These are phyloP conservation scores for Aspergillus haitiensis DNA, from an alignment of 495 filamentous ascomycete genomes.

Conservation along the genomic window DNA sequence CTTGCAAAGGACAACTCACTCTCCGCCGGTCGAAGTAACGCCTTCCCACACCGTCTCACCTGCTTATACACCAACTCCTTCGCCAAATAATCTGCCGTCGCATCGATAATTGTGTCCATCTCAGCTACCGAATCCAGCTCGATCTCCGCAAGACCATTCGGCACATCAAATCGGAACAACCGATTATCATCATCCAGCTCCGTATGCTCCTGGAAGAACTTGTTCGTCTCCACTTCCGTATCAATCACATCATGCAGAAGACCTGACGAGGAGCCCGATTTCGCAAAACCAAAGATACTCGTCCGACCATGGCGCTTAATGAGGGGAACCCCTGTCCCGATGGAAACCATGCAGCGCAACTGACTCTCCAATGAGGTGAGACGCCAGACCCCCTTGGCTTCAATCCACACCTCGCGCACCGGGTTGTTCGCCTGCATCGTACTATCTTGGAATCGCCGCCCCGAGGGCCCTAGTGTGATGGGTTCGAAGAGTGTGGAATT, in stretches of 20 bases:
- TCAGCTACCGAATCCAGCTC: conserved; percentile 41
- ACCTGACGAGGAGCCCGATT: conserved; percentile 19
- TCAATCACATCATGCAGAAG: conserved; percentile 35
- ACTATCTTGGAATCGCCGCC: conserved; percentile 43
- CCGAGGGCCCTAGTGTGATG: conserved; percentile 36
- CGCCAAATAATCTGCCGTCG: conserved; percentile 42
- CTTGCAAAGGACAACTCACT: conserved; percentile 18
- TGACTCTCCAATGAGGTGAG: conserved; percentile 31
- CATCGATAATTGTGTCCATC: conserved; percentile 38
- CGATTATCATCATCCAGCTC: conserved; percentile 33
- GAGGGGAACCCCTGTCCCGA: conserved; percentile 44
- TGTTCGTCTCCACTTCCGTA: conserved; percentile 40
- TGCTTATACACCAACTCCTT: conserved; percentile 39
- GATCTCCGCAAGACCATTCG: conserved; percentile 43
- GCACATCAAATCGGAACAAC: conserved; percentile 51
- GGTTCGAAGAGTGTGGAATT: conserved; percentile 49
- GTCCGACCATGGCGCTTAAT: conserved; percentile 29
- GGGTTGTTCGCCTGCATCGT: conserved; percentile 48
- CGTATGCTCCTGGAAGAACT: conserved; percentile 41
- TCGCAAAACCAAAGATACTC: conserved; percentile 30
- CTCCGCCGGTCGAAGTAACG: conserved; percentile 13
- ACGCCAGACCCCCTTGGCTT: conserved; percentile 44
- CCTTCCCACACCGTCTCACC: conserved; percentile 36
- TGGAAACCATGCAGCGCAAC: conserved; percentile 46
- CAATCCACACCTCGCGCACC: conserved; percentile 43